Conservation (phyloP, 1,284 basidiomycete species). For the Volvariella volvacea region DNA sequence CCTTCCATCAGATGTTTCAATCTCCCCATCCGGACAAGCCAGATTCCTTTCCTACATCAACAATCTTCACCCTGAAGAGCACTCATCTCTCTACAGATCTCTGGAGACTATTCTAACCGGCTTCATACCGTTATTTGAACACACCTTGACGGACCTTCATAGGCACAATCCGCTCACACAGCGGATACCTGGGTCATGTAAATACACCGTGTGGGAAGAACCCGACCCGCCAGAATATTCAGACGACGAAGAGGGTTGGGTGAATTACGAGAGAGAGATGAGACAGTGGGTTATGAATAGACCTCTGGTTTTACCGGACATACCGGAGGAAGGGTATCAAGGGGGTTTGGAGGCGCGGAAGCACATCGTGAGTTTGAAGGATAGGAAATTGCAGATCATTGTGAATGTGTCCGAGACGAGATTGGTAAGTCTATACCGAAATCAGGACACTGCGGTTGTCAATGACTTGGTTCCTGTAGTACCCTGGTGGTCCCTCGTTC, state of each 20-base stretch:
- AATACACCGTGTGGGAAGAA: constrained; percentile 40
- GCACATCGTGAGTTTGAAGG: constrained; percentile 27
- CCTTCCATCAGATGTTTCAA: constrained; percentile 39
- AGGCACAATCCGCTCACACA: constrained; percentile 36
- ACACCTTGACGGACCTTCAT: constrained; percentile 45
- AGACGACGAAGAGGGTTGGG: constrained; percentile 43
- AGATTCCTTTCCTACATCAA: constrained; percentile 46
- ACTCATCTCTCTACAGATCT: constrained; percentile 25
- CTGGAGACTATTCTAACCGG: constrained; percentile 28
- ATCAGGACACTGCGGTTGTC: neutral
- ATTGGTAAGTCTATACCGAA: constrained; percentile 25
- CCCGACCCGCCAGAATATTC: constrained; percentile 42
- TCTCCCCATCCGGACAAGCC: constrained; percentile 25
- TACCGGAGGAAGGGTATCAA: constrained; percentile 33
- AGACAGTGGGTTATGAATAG: constrained; percentile 35
- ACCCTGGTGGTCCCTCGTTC: constrained; percentile 30
- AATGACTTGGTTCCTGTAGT: constrained; percentile 20
- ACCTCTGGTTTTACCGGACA: constrained; percentile 39
- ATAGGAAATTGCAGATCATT: constrained; percentile 38
- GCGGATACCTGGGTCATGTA: constrained; percentile 32
- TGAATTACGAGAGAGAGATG: constrained; percentile 30
- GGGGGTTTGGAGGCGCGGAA: constrained; percentile 33
- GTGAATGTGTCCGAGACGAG: constrained; percentile 35
- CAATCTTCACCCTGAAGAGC: constrained; percentile 36
- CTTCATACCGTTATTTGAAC: constrained; percentile 46